These are phyloP conservation scores for Gracilariopsis chorda DNA, from an alignment of 23 red algal genomes.

Conservation along the genomic window DNA sequence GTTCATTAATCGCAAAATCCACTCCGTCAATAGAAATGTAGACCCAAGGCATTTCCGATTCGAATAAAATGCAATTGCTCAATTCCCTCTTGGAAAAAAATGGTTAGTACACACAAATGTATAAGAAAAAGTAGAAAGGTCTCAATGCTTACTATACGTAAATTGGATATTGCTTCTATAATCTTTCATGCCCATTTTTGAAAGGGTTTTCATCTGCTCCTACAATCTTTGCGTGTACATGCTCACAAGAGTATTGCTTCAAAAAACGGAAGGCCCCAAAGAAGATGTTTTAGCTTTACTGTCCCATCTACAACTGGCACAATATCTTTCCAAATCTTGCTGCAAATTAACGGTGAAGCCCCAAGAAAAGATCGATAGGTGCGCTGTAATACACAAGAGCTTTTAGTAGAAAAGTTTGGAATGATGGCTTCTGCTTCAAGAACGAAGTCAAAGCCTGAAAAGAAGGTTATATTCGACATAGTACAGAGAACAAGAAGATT, in stretches of 20 bases:
- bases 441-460: no score
- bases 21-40: neutral
- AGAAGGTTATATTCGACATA: no score
- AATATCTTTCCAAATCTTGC: no score
- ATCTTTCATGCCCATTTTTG: neutral
- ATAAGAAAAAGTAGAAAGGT: neutral
- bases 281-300: no score
- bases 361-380: no score
- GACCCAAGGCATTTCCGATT: neutral
- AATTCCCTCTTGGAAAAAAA: neutral
- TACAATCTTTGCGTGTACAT: neutral
- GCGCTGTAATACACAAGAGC: no score
- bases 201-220: neutral
- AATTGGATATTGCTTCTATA: neutral
- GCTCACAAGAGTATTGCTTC: neutral
- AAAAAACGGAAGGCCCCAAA: neutral
- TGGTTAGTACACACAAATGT: neutral
- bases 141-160: neutral
- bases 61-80: neutral
- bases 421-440: no score
- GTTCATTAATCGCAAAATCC: constrained; percentile 28
- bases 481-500: no score
- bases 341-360: no score
- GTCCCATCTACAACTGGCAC: no score
- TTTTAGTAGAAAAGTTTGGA: no score